These are phyloP conservation scores for Ceratocystis cacaofunesta DNA, from an alignment of 2,329 filamentous ascomycete species.

Conservation along the genomic window DNA sequence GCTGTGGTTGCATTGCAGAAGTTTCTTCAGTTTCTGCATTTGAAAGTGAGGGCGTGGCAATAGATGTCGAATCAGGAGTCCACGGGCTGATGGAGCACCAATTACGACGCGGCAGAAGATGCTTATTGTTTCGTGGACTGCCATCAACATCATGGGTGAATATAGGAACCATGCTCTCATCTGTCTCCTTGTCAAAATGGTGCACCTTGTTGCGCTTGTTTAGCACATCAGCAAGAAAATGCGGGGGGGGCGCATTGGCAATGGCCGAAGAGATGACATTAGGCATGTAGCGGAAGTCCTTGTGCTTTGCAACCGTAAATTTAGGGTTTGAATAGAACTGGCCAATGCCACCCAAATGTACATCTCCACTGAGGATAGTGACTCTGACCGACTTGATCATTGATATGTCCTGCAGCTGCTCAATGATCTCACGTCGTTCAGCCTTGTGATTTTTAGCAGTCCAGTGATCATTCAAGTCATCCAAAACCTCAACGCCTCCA, in stretches of 20 bases:
- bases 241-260: conserved; percentile 77
- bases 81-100: conserved; percentile 91
- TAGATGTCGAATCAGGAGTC: conserved; percentile 60
- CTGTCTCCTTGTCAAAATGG: conserved; percentile 59
- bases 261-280: conserved; percentile 92
- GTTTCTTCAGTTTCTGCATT: conserved; percentile 29
- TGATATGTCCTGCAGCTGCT: conserved; percentile 84
- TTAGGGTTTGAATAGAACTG: conserved; percentile 92
- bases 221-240: conserved; percentile 75
- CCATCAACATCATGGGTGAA: conserved; percentile 83
- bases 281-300: conserved; percentile 90
- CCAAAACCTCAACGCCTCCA: conserved; percentile 77
- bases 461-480: conserved; percentile 94
- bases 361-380: conserved; percentile 85
- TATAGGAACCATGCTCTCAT: conserved; percentile 91
- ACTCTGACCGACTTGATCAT: conserved; percentile 83
- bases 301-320: conserved; percentile 64
- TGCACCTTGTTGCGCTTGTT: conserved; percentile 83
- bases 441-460: conserved; percentile 88
- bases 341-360: conserved; percentile 80
- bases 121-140: conserved; percentile 79
- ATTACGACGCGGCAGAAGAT: conserved; percentile 75
- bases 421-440: conserved; percentile 73
- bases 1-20: conserved; percentile 26
- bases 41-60: conserved; percentile 42